Evolutionary conservation across 805 yeast species (phyloP).

Genomic region (Teunomyces cretensis): DNA sequence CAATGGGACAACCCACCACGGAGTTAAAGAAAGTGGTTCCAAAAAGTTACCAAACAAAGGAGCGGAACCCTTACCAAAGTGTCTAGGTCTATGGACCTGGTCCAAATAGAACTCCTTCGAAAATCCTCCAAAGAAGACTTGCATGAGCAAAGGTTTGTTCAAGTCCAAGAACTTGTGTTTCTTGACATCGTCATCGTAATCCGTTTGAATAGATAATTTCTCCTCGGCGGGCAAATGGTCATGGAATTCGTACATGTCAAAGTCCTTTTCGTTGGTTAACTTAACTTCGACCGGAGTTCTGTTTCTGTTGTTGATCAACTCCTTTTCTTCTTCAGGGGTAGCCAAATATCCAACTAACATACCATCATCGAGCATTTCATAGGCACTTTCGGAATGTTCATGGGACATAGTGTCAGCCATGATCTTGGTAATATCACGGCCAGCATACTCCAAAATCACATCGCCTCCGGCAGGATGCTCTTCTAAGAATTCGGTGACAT

Average conservation of each 20-base stretch:
- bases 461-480: conserved; percentile 74
- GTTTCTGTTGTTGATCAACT: conserved; percentile 60
- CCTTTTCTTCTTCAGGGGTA: conserved; percentile 71
- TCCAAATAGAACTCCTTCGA: conserved; percentile 88
- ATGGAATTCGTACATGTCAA: conserved; percentile 42
- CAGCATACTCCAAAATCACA: conserved; percentile 56
- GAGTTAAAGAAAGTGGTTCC: conserved; percentile 86
- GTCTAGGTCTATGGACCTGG: conserved; percentile 97
- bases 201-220: conserved; percentile 75
- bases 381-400: conserved; percentile 80
- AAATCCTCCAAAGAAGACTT: conserved; percentile 74
- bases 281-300: conserved; percentile 60
- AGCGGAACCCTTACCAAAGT: conserved; percentile 96
- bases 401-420: conserved; percentile 74
- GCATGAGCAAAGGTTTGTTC: conserved; percentile 75
- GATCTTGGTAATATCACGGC: conserved; percentile 65
- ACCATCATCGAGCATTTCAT: conserved; percentile 80
- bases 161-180: conserved; percentile 87
- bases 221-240: conserved; percentile 74
- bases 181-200: conserved; percentile 63
- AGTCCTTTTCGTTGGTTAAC: conserved; percentile 21
- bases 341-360: conserved; percentile 83
- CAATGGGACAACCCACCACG: conserved; percentile 91
- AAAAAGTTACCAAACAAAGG: conserved; percentile 92
- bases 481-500: conserved; percentile 70